A percentile compares a stretch with the other conserved stretches of the same genome.
phyloP scores from a whole-genome alignment of 805 yeast genomes.

The Spathaspora arborariae region DNA sequence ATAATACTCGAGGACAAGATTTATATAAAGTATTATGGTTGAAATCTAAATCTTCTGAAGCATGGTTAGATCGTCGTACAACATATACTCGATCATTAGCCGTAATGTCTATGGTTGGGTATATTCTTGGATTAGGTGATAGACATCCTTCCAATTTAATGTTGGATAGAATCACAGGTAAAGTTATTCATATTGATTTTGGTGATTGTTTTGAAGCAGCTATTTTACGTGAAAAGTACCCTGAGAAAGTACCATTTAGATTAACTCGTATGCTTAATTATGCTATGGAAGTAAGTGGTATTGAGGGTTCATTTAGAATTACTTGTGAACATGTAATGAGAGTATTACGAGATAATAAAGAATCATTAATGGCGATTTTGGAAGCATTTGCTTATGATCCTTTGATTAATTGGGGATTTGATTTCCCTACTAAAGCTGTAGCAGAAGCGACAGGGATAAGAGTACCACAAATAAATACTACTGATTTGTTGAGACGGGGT shows the following conservation, averaged over 20 bases:
- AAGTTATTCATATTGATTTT: slow-evolving; percentile 94
- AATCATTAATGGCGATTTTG: slow-evolving; percentile 93
- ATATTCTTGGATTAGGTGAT: slow-evolving; percentile 94
- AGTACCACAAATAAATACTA: slow-evolving; percentile 64
- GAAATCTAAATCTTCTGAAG: slow-evolving; percentile 91
- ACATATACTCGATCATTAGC: slow-evolving; percentile 95
- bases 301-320: slow-evolving; percentile 94
- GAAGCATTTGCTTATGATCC: slow-evolving; percentile 99
- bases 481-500: slow-evolving; percentile 66
- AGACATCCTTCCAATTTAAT: slow-evolving; percentile 96
- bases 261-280: slow-evolving; percentile 94
- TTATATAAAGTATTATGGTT: slow-evolving; percentile 94
- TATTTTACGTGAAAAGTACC: slow-evolving; percentile 90
- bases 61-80: slow-evolving; percentile 96
- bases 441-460: slow-evolving; percentile 70
- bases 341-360: slow-evolving; percentile 88
- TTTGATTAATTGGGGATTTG: slow-evolving; percentile 97
- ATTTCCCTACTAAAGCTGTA: slow-evolving; percentile 77
- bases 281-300: slow-evolving; percentile 99
- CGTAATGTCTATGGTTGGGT: slow-evolving; percentile 98
- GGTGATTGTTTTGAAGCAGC: slow-evolving; percentile 99
- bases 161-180: slow-evolving; percentile 93
- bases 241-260: slow-evolving; percentile 97
- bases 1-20: slow-evolving; percentile 95
- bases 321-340: slow-evolving; percentile 98